phyloP scores from a whole-genome alignment of 1,139 yeast species.

The Geotrichum reessii region DNA sequence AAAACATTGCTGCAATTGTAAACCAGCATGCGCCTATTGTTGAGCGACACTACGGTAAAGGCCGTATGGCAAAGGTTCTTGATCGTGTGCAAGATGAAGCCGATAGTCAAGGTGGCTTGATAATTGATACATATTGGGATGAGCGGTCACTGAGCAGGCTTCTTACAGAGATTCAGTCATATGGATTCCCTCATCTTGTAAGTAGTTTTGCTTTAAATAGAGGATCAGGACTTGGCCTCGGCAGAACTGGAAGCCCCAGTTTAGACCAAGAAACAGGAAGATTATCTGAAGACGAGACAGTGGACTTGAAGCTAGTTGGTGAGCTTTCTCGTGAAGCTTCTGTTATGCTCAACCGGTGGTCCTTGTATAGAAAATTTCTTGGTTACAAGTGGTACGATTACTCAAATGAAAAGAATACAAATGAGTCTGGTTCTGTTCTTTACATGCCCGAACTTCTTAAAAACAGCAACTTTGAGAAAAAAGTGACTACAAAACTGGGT shows the following conservation, averaged over 20 bases:
- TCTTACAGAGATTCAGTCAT: slow-evolving; percentile 52
- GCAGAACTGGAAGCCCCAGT: slow-evolving; percentile 26
- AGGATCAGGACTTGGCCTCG: slow-evolving; percentile 5
- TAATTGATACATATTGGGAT: slow-evolving; percentile 82
- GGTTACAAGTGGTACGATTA: slow-evolving; percentile 58
- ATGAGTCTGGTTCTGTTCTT: slow-evolving; percentile 18
- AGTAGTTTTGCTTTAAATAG: slow-evolving; percentile 30
- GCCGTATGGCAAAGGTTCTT: slow-evolving; percentile 62
- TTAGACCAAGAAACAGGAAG: slow-evolving; percentile 21
- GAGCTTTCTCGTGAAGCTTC: slow-evolving; percentile 62
- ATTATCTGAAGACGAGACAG: slow-evolving; percentile 32
- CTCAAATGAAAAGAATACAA: slow-evolving; percentile 11
- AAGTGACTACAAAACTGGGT: slow-evolving; percentile 49
- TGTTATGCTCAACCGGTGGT: slow-evolving; percentile 79
- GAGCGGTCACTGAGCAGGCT: slow-evolving; percentile 54
- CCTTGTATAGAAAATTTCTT: slow-evolving; percentile 71
- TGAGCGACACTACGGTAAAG: slow-evolving; percentile 59
- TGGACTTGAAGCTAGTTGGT: slow-evolving; percentile 51
- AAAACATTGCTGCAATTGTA: slow-evolving; percentile 76
- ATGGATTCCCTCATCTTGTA: slow-evolving; percentile 45
- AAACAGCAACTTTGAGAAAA: slow-evolving; percentile 57
- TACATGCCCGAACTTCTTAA: slow-evolving; percentile 41
- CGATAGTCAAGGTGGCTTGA: slow-evolving; percentile 83
- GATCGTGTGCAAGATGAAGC: slow-evolving; percentile 76
- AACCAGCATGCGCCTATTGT: slow-evolving; percentile 83